A percentile compares a stretch with the other conserved stretches of the same genome.
Conservation (phyloP, 2,329 filamentous ascomycete species). For the Hypoxylon rubiginosum region DNA sequence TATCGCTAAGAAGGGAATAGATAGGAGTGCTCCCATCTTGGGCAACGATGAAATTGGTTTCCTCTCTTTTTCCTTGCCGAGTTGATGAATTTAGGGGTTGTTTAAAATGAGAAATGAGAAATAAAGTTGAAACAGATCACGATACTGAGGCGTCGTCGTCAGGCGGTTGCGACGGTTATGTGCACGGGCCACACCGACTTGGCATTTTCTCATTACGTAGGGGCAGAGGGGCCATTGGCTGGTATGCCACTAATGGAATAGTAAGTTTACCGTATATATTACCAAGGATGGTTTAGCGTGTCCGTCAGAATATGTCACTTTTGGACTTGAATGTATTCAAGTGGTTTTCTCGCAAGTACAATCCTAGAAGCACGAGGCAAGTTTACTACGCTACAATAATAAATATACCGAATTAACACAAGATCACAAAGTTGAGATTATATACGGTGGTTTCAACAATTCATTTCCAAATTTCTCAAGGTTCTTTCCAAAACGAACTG, state of each 20-base stretch:
- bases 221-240: no score
- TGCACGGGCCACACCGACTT: constrained; percentile 29
- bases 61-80: constrained; percentile 8
- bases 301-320: no score
- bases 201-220: constrained; percentile 30
- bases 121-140: constrained; percentile 9
- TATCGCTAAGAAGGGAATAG: constrained; percentile 87
- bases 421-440: no score
- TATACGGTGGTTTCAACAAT: no score
- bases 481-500: not conserved
- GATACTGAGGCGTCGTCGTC: constrained; percentile 22
- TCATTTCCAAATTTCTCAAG: not conserved
- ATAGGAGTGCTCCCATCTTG: constrained; percentile 90
- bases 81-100: constrained; percentile 12
- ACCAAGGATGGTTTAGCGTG: not conserved
- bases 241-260: constrained; percentile 26
- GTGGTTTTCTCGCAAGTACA: no score
- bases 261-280: not conserved
- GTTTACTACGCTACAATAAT: no score
- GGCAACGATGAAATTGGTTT: constrained; percentile 31
- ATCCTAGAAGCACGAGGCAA: no score
- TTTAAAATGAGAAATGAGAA: constrained; percentile 6
- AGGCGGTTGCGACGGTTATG: constrained; percentile 26
- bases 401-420: no score
- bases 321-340: no score